Evolutionary conservation across 2,329 filamentous ascomycete genomes (phyloP), one percentile per base, ranked within the genome.

Genomic region (Onygenales sp.): DNA sequence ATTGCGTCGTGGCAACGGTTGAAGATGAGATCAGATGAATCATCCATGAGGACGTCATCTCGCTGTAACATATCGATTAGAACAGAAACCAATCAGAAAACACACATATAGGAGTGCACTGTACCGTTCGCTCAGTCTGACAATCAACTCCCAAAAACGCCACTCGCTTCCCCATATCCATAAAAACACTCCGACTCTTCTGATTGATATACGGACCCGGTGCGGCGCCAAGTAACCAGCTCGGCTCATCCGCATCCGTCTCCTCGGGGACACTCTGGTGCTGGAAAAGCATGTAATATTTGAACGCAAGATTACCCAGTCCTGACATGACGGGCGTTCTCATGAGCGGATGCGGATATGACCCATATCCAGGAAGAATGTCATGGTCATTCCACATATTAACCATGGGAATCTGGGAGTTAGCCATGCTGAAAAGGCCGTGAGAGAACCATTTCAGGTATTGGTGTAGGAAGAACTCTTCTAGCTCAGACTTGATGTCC

Each of bases 251-350:
- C 37, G 79, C 76, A 59, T 94, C 85, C 0, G 85, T 89, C 72
- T 98, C 93, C 45, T 85, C 81, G 0, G 82, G 74, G 3, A 95
- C 77, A 59, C 87, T 95, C 68, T 98, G 94, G 62, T 98, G 93
- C 68, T 98, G 93, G 74, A 98, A 98, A 7, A 98, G 79, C 84
- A 98, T 86, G 64, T 98, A 98, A 71, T 97, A 98, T 68, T 98
- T 98, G 80, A 93, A 97, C 0, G 92, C 92, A 49, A 97, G 83
- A 39, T 86, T 87, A 2, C 93, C 94, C 7, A 98, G 71, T 0
- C 94, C 93, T 2, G 85, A 86, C 66, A 98, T 95, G 0, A 97
- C 88, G 0, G 88, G 86, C 2, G 88, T 88, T 59, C 81, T 82
- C 89, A 96, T 97, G 64, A 95, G 93, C 59, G 88, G 83, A 60